Base-by-base conservation (phyloP, 2,329 filamentous ascomycete genomes). In the Fusarium sp. region DNA sequence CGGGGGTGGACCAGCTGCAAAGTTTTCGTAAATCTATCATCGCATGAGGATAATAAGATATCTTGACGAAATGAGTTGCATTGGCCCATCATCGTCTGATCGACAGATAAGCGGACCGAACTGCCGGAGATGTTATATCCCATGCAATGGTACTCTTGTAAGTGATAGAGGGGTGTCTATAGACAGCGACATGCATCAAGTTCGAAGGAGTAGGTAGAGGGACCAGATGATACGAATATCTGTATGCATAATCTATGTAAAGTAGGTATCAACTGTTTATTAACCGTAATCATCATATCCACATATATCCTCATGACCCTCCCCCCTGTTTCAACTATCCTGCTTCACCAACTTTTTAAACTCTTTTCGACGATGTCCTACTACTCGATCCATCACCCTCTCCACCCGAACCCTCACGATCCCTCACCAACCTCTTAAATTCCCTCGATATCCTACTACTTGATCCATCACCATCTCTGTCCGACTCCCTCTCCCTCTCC, bases 271-370 rank as follows among this genome's bases (percentile, higher is more conserved):
- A 30, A 60, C 59, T 64, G 41, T 71, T 45, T 61, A 55, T 61
- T 45, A 40, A 60, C 59, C 67, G 40, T 71, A 41, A 55, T 69
- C 53, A 49, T 71, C 63, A 49, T 60, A 56, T 71, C 67, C 57
- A 42, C 63, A 33, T 59, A 40, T 35, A 48, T 45, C 37, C 38
- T 70, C 62, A 35, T 67, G 46, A 46, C 33, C 14, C 33, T 40
- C 32, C 15, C 26, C 14, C 35, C 35, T 27, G 23, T 11, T 13
- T 63, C 53, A 70, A 17, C 30, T 67, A 3, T 55, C 13, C 35
- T 45, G 33, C 46, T 56, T 71, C 40, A 71, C 44, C 40, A 73
- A n/a, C 57, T 57, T 70, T 59, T 68, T 66, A 33, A 64, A 48
- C 45, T 67, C 60, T 33, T 33, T 45, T 59, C 2, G 65, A 70